Conservation (phyloP, 2,329 filamentous ascomycete genomes). For the Tolypocladium endophyticum region DNA sequence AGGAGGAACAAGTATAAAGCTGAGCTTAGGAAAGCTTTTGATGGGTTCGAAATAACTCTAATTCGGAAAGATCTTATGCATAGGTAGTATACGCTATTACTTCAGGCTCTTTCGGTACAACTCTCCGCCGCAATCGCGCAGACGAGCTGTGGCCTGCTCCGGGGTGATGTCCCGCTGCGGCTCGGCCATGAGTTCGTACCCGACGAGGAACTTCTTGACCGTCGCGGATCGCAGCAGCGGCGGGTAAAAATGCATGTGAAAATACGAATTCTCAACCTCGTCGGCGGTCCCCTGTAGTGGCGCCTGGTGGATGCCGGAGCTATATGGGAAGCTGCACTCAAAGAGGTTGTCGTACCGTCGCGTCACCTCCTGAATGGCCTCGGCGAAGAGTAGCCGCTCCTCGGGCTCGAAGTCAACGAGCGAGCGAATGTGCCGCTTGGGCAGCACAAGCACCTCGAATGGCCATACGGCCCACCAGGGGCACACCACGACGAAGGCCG, state of each 20-base stretch:
- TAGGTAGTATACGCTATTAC: constrained; percentile 1
- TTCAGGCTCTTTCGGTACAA: constrained; percentile 61
- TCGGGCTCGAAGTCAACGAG: constrained; percentile 67
- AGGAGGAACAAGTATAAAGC: background rate
- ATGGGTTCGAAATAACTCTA: background rate
- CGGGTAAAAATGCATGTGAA: constrained; percentile 97
- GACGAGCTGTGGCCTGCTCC: constrained; percentile 75
- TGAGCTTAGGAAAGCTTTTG: background rate
- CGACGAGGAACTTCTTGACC: constrained; percentile 91
- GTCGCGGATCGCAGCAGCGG: constrained; percentile 86
- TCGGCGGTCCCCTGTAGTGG: constrained; percentile 72
- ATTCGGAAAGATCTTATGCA: background rate
- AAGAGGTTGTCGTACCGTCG: constrained; percentile 94
- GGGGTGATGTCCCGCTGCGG: constrained; percentile 98
- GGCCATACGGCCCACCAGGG: constrained; percentile 99
- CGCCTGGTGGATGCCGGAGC: constrained; percentile 92
- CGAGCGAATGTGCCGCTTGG: constrained; percentile 73
- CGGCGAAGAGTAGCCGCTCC: constrained; percentile 67
- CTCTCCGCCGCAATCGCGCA: constrained; percentile 68
- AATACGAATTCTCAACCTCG: constrained; percentile 77
- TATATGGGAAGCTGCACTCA: constrained; percentile 93
- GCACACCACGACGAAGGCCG: constrained; percentile 73
- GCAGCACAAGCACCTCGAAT: constrained; percentile 85
- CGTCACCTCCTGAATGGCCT: constrained; percentile 79
- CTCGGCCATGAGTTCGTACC: constrained; percentile 93